Conservation (phyloP, 352 stramenopile species). For the Thraustotheca clavata region DNA sequence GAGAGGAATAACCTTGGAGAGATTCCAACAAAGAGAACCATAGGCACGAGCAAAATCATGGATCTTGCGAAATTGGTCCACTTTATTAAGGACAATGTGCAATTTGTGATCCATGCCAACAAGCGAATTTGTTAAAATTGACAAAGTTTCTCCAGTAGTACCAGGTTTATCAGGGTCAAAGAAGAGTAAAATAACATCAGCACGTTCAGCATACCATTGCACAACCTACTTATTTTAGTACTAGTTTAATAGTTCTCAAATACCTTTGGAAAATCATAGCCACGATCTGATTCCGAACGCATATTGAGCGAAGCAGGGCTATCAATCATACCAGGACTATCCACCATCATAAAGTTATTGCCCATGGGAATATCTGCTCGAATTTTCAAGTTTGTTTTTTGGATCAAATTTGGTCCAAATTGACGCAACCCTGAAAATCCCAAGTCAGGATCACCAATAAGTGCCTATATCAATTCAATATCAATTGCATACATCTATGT, state of each 20-base stretch:
- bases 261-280: conserved; percentile 93
- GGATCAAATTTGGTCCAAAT: conserved; percentile 96
- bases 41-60: conserved; percentile 99
- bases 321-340: conserved; percentile 99
- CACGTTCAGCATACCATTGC: conserved; percentile 97
- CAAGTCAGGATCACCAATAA: conserved; percentile 96
- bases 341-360: conserved; percentile 97
- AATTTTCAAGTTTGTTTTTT: conserved; percentile 98
- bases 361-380: conserved; percentile 80
- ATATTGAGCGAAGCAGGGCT: conserved; percentile 43
- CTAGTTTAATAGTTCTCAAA: background rate
- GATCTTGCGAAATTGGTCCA: conserved; percentile 97
- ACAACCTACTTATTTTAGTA: conserved; percentile 64
- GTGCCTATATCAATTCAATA: conserved; percentile 24
- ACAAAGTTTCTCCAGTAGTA: conserved; percentile 98
- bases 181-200: conserved; percentile 99
- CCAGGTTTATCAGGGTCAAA: conserved; percentile 99
- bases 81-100: conserved; percentile 99
- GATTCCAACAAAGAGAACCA: conserved; percentile 98
- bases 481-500: background rate
- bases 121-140: conserved; percentile 94
- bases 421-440: conserved; percentile 93
- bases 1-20: conserved; percentile 96
- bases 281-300: conserved; percentile 53
- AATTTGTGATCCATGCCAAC: conserved; percentile 99